Percentiles rank a stretch among this genome's conserved stretches.
Evolutionary conservation across 768 basidiomycete genomes (phyloP).

Genomic region (Lactarius akahatsu): DNA sequence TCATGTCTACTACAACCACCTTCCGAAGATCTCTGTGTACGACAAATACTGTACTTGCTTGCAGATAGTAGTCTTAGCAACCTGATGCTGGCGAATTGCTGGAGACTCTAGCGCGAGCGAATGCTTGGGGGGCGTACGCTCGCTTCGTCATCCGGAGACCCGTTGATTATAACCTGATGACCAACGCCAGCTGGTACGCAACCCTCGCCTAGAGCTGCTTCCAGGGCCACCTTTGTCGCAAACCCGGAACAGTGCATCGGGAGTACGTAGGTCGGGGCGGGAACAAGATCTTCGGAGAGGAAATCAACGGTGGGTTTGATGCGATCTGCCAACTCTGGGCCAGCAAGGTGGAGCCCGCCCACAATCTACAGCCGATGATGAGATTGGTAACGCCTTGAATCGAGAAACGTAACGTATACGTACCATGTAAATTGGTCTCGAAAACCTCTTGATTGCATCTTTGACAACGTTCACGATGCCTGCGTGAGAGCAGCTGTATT

Average conservation of each 20-base stretch:
- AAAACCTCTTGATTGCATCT: constrained; percentile 61
- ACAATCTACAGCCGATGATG: constrained; percentile 50
- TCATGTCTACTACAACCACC: too few species aligned
- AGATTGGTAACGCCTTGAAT: not conserved
- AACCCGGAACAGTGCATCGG: constrained; percentile 89
- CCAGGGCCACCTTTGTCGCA: constrained; percentile 68
- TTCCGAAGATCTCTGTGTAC: not conserved
- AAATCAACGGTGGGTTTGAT: constrained; percentile 72
- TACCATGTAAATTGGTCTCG: constrained; percentile 76
- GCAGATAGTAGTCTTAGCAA: not conserved
- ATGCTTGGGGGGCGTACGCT: constrained; percentile 16
- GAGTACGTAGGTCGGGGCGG: constrained; percentile 66
- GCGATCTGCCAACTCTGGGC: constrained; percentile 60
- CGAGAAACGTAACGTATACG: constrained; percentile 3
- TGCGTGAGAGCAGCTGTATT: constrained; percentile 64
- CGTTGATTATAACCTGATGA: constrained; percentile 56
- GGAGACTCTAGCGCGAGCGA: not conserved
- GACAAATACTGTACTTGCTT: constrained; percentile 2
- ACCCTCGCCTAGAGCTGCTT: constrained; percentile 65
- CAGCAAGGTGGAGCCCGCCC: constrained; percentile 82
- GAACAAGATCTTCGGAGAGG: constrained; percentile 56
- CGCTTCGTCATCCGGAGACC: constrained; percentile 45
- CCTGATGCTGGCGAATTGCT: not conserved
- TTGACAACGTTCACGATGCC: constrained; percentile 83
- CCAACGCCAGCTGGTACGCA: constrained; percentile 81